Percentiles rank a stretch among this genome's conserved stretches.
Conservation (phyloP, 352 stramenopile species). For the Pythium scleroteichum region DNA sequence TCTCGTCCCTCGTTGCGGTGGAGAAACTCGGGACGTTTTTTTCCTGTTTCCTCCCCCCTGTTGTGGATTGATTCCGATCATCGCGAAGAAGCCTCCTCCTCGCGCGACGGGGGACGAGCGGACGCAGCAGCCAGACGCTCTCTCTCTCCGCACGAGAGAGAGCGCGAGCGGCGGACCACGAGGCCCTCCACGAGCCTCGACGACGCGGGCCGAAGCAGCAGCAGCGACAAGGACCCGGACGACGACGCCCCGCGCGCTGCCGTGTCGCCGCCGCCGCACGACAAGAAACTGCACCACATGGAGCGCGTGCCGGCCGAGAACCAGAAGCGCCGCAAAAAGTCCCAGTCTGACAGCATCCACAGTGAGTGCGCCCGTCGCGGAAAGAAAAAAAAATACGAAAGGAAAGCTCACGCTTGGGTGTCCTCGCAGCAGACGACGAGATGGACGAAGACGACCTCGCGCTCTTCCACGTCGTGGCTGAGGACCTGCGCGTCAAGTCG, state of each 20-base stretch:
- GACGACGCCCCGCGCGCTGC: slow-evolving; percentile 14
- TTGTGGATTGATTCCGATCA: slow-evolving; percentile 29
- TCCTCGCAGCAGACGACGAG: slow-evolving; percentile 34
- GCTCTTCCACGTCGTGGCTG: slow-evolving; percentile 81
- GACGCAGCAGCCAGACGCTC: slow-evolving; percentile 3
- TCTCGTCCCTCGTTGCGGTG: slow-evolving; percentile 10
- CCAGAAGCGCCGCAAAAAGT: slow-evolving; percentile 38
- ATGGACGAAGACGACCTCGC: slow-evolving; percentile 86
- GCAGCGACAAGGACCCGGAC: slow-evolving; percentile 13
- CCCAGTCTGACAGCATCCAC: slow-evolving; percentile 28
- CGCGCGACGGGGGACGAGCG: slow-evolving; percentile 8
- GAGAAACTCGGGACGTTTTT: slow-evolving; percentile 26
- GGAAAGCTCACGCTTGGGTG: background rate
- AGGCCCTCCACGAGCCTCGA: slow-evolving; percentile 20
- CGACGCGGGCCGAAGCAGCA: slow-evolving; percentile 14
- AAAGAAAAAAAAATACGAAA: no score
- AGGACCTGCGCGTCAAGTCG: slow-evolving; percentile 87
- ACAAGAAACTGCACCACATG: slow-evolving; percentile 39
- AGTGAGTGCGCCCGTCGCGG: slow-evolving; percentile 5
- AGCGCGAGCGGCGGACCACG: slow-evolving; percentile 14
- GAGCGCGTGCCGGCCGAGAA: slow-evolving; percentile 32
- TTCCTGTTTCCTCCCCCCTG: slow-evolving; percentile 20
- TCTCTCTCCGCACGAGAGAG: slow-evolving; percentile 17
- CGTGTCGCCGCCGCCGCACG: slow-evolving; percentile 24
- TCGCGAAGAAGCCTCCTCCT: slow-evolving; percentile 15